Evolutionary conservation across 2,329 filamentous ascomycete species (phyloP).

Genomic region (Fusarium sp.): DNA sequence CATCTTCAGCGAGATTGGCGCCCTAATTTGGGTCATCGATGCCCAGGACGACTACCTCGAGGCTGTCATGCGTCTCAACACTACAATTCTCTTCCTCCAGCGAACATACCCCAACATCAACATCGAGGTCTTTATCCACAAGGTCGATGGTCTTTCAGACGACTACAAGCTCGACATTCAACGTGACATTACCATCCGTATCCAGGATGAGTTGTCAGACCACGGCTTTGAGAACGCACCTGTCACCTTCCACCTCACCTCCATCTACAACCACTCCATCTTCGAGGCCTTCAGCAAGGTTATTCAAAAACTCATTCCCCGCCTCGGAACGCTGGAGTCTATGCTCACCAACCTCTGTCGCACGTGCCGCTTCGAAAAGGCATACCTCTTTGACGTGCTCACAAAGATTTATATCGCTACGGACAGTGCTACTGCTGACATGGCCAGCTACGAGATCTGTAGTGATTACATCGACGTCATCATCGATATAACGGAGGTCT

Average conservation of each 20-base stretch:
- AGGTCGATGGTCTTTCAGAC: slow-evolving; percentile 96
- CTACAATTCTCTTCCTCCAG: slow-evolving; percentile 89
- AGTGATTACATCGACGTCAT: slow-evolving; percentile 99
- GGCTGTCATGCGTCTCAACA: slow-evolving; percentile 86
- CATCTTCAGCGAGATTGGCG: slow-evolving; percentile 94
- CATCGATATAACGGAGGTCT: slow-evolving; percentile 95
- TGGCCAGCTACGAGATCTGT: slow-evolving; percentile 97
- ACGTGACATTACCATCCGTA: slow-evolving; percentile 94
- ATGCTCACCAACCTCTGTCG: slow-evolving; percentile 94
- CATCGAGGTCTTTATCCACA: slow-evolving; percentile 98
- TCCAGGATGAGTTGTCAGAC: slow-evolving; percentile 95
- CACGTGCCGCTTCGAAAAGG: slow-evolving; percentile 96
- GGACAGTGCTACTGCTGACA: slow-evolving; percentile 91
- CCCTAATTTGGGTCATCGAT: slow-evolving; percentile 98
- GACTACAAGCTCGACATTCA: slow-evolving; percentile 97
- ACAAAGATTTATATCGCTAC: slow-evolving; percentile 99
- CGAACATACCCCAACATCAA: slow-evolving; percentile 93
- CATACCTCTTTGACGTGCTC: slow-evolving; percentile 96
- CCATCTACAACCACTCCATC: slow-evolving; percentile 98
- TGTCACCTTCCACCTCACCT: slow-evolving; percentile 95
- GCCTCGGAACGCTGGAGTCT: slow-evolving; percentile 91
- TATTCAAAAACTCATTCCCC: slow-evolving; percentile 96
- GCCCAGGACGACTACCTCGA: slow-evolving; percentile 98
- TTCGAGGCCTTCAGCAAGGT: slow-evolving; percentile 99
- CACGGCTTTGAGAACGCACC: slow-evolving; percentile 93